A percentile compares a stretch with the other conserved stretches of the same genome.
Evolutionary conservation across 148 eudicot species (phyloP).

Genomic region (Chenopodium album): DNA sequence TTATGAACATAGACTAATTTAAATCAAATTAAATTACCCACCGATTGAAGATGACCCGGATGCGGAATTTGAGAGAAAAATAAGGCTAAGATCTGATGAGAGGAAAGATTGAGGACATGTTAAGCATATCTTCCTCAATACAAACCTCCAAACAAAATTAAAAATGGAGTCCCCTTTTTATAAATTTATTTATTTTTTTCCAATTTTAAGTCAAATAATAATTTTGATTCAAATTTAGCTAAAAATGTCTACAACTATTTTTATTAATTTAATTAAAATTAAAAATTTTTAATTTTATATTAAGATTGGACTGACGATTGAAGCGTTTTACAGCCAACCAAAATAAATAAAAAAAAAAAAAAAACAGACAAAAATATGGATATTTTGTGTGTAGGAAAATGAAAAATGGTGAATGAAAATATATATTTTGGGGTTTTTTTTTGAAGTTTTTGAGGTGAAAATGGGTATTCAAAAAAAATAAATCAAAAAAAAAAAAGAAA

Average conservation of each 20-base stretch:
- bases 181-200: not conserved
- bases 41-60: constrained; percentile 37
- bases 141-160: constrained; percentile 8
- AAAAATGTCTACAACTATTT: not conserved
- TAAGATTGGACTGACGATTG: not conserved
- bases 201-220: constrained; percentile 19
- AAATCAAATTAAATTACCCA: constrained; percentile 19
- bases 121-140: constrained; percentile 37
- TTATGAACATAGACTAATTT: not conserved
- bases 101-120: constrained; percentile 33
- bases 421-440: not conserved
- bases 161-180: constrained; percentile 12
- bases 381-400: not conserved
- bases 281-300: not conserved
- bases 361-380: not conserved
- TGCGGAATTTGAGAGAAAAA: constrained; percentile 24
- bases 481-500: constrained; percentile 14
- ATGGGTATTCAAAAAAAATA: not conserved
- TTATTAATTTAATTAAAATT: not conserved
- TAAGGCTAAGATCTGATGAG: constrained; percentile 38
- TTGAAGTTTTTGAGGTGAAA: not conserved
- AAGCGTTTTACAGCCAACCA: constrained; percentile 14
- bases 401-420: constrained; percentile 6
- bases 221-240: constrained; percentile 9
- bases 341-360: not conserved